A percentile compares a stretch with the other conserved stretches of the same genome.
These are phyloP conservation scores for Chaetomium strumarium DNA, from an alignment of 2,329 filamentous ascomycete genomes.

Conservation along the genomic window DNA sequence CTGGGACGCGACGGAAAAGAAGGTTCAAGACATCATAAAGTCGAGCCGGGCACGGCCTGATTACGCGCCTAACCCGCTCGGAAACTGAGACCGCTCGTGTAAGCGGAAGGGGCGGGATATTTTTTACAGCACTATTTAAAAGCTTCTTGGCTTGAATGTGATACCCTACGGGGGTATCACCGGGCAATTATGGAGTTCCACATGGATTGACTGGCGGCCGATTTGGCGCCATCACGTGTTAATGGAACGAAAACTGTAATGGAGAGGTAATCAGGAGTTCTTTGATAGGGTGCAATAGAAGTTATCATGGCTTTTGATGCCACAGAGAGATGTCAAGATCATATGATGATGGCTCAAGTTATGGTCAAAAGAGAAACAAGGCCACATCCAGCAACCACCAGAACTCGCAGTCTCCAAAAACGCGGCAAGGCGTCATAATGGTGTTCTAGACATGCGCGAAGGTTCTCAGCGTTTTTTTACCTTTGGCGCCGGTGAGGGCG, in stretches of 20 bases:
- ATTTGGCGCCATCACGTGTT: conserved; percentile 10
- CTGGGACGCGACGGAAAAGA: conserved; percentile 83
- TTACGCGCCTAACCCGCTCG: conserved; percentile 27
- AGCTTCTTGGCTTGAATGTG: not conserved
- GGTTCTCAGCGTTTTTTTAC: too few species aligned
- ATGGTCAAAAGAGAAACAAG: too few species aligned
- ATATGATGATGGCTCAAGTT: too few species aligned
- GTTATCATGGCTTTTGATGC: conserved; percentile 10
- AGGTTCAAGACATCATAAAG: conserved; percentile 37
- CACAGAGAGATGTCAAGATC: conserved; percentile 10
- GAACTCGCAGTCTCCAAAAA: too few species aligned
- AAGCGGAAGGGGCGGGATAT: not conserved
- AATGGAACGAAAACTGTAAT: conserved; percentile 7
- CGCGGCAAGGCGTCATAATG: too few species aligned
- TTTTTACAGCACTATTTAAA: not conserved
- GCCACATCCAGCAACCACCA: too few species aligned
- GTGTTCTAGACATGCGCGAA: too few species aligned
- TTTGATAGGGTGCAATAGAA: conserved; percentile 3
- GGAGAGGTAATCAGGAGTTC: not conserved
- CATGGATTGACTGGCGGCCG: not conserved
- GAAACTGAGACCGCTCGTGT: conserved; percentile 3
- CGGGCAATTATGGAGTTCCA: not conserved
- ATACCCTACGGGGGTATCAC: not conserved
- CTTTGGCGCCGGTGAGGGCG: conserved; percentile 14
- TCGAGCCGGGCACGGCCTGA: conserved; percentile 26